phyloP scores from a whole-genome alignment of 805 yeast genomes.

The Myxozyma udenii region DNA sequence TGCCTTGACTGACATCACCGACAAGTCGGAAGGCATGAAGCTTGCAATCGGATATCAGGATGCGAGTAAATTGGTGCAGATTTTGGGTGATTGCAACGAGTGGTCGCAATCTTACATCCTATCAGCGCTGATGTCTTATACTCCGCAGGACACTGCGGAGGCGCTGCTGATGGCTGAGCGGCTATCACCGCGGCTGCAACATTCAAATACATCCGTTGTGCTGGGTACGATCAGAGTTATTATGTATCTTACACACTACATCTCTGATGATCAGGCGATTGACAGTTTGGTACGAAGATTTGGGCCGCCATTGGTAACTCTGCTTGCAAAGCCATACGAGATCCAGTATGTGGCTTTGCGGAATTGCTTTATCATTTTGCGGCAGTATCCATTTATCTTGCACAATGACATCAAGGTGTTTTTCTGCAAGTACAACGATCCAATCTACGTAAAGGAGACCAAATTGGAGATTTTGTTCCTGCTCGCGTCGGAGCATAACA shows the following conservation, averaged over 20 bases:
- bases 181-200: conserved; percentile 68
- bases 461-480: conserved; percentile 82
- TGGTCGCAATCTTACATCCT: conserved; percentile 75
- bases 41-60: conserved; percentile 53
- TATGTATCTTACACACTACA: conserved; percentile 69
- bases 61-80: conserved; percentile 45
- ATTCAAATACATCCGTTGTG: conserved; percentile 76
- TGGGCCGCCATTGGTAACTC: conserved; percentile 64
- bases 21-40: conserved; percentile 48
- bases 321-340: conserved; percentile 71
- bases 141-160: conserved; percentile 66
- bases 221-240: conserved; percentile 71
- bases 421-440: conserved; percentile 82
- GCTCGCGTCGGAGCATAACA: conserved; percentile 63
- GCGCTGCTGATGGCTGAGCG: conserved; percentile 64
- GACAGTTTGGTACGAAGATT: conserved; percentile 56
- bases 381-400: conserved; percentile 60
- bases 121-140: conserved; percentile 61
- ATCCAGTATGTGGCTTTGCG: conserved; percentile 77
- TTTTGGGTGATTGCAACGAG: conserved; percentile 45
- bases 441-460: conserved; percentile 91
- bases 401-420: conserved; percentile 70
- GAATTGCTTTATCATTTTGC: conserved; percentile 70
- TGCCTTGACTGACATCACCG: conserved; percentile 62
- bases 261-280: conserved; percentile 52